Conservation (phyloP, 495 filamentous ascomycete genomes). For the Lasiosphaeria ovina region DNA sequence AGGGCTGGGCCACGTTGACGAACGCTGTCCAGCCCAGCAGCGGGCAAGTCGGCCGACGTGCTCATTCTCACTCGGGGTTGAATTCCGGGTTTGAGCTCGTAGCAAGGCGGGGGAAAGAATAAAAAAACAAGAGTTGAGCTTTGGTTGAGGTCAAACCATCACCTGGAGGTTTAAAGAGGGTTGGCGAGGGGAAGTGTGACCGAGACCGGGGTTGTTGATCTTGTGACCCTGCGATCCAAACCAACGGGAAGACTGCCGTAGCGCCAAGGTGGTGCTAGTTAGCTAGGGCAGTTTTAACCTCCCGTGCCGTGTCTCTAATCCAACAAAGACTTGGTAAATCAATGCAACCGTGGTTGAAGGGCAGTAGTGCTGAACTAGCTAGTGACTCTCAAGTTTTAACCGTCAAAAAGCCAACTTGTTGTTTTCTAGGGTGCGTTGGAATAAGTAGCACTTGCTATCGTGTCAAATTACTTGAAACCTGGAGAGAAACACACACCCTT, state of each 20-base stretch:
- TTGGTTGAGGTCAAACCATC: neutral
- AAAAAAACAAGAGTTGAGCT: neutral
- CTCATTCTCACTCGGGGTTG: constrained; percentile 19
- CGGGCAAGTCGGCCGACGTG: constrained; percentile 21
- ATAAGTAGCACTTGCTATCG: too few relatives aligned
- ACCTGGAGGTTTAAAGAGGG: neutral
- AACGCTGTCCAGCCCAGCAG: constrained; percentile 24
- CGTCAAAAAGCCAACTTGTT: too few relatives aligned
- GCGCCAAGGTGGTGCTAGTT: neutral
- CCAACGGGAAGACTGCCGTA: neutral
- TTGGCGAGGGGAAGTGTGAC: neutral
- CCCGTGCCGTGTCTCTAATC: neutral
- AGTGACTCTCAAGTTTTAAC: too few relatives aligned
- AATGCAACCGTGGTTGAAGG: too few relatives aligned
- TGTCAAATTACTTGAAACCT: too few relatives aligned
- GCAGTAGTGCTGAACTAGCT: too few relatives aligned
- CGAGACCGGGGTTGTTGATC: neutral
- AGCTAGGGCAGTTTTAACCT: neutral
- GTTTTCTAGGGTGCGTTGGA: too few relatives aligned
- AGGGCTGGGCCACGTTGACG: constrained; percentile 23
- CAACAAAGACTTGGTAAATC: too few relatives aligned
- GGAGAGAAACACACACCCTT: too few relatives aligned
- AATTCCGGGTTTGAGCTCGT: neutral
- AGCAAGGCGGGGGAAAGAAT: neutral
- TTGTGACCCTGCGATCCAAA: neutral